Conservation (phyloP, 2,329 filamentous ascomycete genomes). For the Fusarium odoratissimum region DNA sequence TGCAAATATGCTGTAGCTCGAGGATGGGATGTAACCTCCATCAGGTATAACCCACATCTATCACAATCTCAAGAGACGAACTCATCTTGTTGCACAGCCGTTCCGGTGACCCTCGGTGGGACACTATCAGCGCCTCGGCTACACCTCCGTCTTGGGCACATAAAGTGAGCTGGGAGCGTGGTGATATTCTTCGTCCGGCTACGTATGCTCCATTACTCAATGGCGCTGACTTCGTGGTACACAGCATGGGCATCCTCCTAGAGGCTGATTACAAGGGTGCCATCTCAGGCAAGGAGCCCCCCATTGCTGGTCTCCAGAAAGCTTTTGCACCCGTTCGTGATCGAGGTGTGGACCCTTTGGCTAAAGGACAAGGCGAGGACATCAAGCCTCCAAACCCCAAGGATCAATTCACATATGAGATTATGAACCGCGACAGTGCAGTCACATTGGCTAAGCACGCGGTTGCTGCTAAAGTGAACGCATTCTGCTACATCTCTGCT, state of each 20-base stretch:
- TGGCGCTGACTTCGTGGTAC: conserved; percentile 85
- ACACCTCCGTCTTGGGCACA: conserved; percentile 83
- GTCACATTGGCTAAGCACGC: conserved; percentile 85
- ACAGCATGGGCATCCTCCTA: conserved; percentile 94
- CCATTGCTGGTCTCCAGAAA: conserved; percentile 80
- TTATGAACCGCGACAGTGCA: conserved; percentile 94
- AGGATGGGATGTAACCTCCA: conserved; percentile 92
- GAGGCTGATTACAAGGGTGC: conserved; percentile 98
- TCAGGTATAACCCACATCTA: conserved; percentile 71
- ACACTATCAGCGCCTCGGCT: conserved; percentile 76
- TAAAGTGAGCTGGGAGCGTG: conserved; percentile 86
- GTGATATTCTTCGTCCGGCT: conserved; percentile 84
- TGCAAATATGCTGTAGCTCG: conserved; percentile 88
- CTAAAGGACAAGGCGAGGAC: conserved; percentile 67
- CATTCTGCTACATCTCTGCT: conserved; percentile 91
- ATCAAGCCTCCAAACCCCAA: conserved; percentile 74
- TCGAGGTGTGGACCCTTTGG: conserved; percentile 76
- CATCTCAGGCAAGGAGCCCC: conserved; percentile 83
- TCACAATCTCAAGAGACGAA: not conserved
- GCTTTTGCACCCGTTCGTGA: conserved; percentile 78
- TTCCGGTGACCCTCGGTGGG: conserved; percentile 90
- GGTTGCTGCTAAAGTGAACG: conserved; percentile 68
- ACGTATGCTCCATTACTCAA: conserved; percentile 83
- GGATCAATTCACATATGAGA: conserved; percentile 90
- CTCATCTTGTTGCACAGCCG: conserved; percentile 67